phyloP scores from a whole-genome alignment of 2,329 filamentous ascomycete genomes.

The Eutypella sp. region DNA sequence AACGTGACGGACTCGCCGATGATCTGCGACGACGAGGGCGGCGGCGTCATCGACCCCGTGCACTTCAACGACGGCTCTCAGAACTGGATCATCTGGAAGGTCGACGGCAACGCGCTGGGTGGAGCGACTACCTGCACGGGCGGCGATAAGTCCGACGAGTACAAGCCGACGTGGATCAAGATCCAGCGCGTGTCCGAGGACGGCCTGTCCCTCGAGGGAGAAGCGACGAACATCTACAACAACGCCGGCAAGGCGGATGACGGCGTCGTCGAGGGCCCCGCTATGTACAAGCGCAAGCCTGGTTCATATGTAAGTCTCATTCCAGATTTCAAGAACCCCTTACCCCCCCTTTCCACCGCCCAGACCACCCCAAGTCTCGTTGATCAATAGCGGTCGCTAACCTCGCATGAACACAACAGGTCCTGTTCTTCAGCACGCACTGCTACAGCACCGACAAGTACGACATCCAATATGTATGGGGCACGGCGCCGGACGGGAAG shows the following conservation, averaged over 20 bases:
- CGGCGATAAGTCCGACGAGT: background rate
- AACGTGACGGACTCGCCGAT: background rate
- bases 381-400: no score
- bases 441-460: slow-evolving; percentile 7
- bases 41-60: slow-evolving; percentile 4
- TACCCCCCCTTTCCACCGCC: background rate
- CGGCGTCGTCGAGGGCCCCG: slow-evolving; percentile 2
- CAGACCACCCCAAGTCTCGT: no score
- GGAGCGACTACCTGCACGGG: slow-evolving; percentile 4
- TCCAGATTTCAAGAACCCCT: background rate
- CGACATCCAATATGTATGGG: slow-evolving; percentile 8
- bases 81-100: slow-evolving; percentile 4
- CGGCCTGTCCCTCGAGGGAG: slow-evolving; percentile 1
- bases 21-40: slow-evolving; percentile 4
- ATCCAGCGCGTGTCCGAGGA: background rate
- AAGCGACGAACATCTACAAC: slow-evolving; percentile 1
- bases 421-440: slow-evolving; percentile 8
- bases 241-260: slow-evolving; percentile 1
- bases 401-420: background rate
- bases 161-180: slow-evolving; percentile 2
- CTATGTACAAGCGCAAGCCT: slow-evolving; percentile 1
- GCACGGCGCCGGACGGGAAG: background rate
- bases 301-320: slow-evolving; percentile 1
- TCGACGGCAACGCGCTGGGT: slow-evolving; percentile 6
- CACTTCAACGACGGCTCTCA: slow-evolving; percentile 3